phyloP scores from a whole-genome alignment of 768 basidiomycete species.

The Tylopilus plumbeoviolaceoides region DNA sequence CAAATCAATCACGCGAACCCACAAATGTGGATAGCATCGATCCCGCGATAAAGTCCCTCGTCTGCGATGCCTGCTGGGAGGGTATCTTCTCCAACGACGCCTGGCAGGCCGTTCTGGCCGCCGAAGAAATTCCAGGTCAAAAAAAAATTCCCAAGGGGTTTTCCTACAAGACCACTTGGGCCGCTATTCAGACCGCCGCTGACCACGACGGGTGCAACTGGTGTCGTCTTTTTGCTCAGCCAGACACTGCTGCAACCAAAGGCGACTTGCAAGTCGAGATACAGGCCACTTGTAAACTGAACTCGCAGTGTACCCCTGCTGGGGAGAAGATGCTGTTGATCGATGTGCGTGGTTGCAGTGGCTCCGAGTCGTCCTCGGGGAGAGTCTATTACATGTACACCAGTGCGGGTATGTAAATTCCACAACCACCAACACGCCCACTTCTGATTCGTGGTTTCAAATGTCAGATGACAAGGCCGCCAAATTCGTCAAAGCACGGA shows the following conservation, averaged over 20 bases:
- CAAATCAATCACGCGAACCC: not conserved
- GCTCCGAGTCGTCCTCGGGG: not conserved
- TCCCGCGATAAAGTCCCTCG: not conserved
- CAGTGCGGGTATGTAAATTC: not conserved
- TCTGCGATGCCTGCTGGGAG: not conserved
- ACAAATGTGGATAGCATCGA: not conserved
- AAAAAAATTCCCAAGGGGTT: not conserved
- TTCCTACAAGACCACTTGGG: not conserved
- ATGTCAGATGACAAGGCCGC: not conserved
- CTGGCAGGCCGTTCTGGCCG: not conserved
- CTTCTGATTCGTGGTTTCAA: not conserved
- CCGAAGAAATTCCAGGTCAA: not conserved
- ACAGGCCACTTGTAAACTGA: not conserved
- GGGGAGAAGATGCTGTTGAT: not conserved
- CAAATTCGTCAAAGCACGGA: not conserved
- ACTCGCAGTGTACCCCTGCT: not conserved
- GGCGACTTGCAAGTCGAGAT: not conserved
- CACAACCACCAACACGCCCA: not conserved
- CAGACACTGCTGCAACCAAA: not conserved
- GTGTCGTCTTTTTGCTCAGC: not conserved
- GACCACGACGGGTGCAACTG: not conserved
- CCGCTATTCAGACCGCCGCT: not conserved
- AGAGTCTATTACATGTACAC: not conserved
- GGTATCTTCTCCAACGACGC: not conserved
- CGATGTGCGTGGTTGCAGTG: not conserved